Evolutionary conservation across 352 stramenopile species (phyloP).

Genomic region (Pythium brassicae): DNA sequence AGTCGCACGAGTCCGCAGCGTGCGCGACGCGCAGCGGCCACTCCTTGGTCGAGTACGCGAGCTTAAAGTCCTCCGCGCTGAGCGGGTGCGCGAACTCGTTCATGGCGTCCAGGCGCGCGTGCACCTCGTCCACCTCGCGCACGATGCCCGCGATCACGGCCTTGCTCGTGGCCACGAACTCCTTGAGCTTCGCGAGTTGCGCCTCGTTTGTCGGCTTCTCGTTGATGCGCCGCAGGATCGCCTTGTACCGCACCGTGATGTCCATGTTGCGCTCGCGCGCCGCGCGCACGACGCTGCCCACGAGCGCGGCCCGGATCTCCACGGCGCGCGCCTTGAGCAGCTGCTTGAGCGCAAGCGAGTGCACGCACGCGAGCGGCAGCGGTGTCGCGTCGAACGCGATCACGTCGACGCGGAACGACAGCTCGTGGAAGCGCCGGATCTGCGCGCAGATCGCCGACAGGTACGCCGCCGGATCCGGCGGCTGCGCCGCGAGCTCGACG

Average conservation of each 20-base stretch:
- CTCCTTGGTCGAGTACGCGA: conserved; percentile 89
- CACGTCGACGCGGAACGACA: conserved; percentile 51
- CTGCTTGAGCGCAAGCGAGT: conserved; percentile 58
- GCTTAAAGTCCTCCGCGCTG: conserved; percentile 83
- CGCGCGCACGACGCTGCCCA: conserved; percentile 78
- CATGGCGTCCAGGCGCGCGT: conserved; percentile 66
- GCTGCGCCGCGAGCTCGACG: conserved; percentile 32
- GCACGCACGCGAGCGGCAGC: conserved; percentile 80
- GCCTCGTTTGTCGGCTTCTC: conserved; percentile 92
- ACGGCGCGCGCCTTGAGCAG: conserved; percentile 66
- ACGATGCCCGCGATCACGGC: conserved; percentile 70
- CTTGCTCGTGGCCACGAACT: conserved; percentile 86
- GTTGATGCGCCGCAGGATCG: conserved; percentile 86
- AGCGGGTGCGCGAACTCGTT: conserved; percentile 85
- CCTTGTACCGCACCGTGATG: conserved; percentile 87
- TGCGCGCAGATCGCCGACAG: conserved; percentile 50
- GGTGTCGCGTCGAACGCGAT: conserved; percentile 71
- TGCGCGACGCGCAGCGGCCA: conserved; percentile 80
- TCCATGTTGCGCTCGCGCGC: conserved; percentile 79
- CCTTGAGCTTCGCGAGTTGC: conserved; percentile 86
- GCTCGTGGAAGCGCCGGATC: conserved; percentile 75
- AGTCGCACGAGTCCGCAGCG: conserved; percentile 82
- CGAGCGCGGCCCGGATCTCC: conserved; percentile 69
- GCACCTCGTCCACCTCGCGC: conserved; percentile 70
- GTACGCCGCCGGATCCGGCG: conserved; percentile 15